phyloP scores from a whole-genome alignment of 1,284 basidiomycete species.

The Retiboletus flavoniger region DNA sequence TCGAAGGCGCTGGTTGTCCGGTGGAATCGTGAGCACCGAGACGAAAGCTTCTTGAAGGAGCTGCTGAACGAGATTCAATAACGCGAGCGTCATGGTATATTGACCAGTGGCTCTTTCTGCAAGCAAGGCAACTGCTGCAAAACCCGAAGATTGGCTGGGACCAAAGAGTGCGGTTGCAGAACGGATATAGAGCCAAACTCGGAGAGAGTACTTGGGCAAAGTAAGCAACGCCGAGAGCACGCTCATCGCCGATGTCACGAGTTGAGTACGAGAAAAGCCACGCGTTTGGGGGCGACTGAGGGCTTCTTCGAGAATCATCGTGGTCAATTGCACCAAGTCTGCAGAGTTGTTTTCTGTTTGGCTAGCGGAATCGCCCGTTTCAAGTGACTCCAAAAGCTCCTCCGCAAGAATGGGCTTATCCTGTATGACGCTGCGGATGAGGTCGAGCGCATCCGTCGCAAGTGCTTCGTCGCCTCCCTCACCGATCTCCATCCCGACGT shows the following conservation, averaged over 20 bases:
- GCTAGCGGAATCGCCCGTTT: slow-evolving; percentile 35
- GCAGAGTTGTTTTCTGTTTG: slow-evolving; percentile 24
- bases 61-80: slow-evolving; percentile 74
- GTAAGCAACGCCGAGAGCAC: slow-evolving; percentile 78
- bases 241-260: slow-evolving; percentile 79
- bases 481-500: slow-evolving; percentile 68
- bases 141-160: slow-evolving; percentile 49
- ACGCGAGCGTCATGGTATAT: slow-evolving; percentile 76
- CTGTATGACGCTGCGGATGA: slow-evolving; percentile 73
- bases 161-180: slow-evolving; percentile 78
- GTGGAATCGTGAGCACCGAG: slow-evolving; percentile 51
- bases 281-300: slow-evolving; percentile 55
- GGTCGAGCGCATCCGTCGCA: slow-evolving; percentile 73
- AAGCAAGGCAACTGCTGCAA: slow-evolving; percentile 64
- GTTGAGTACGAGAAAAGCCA: slow-evolving; percentile 51
- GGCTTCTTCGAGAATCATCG: slow-evolving; percentile 81
- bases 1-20: slow-evolving; percentile 57
- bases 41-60: slow-evolving; percentile 73
- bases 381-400: slow-evolving; percentile 65
- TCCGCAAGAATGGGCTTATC: slow-evolving; percentile 65
- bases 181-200: slow-evolving; percentile 84
- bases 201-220: slow-evolving; percentile 69
- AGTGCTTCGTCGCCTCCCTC: slow-evolving; percentile 55
- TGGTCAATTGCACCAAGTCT: slow-evolving; percentile 77
- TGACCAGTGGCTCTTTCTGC: slow-evolving; percentile 71